Evolutionary conservation across 1,284 basidiomycete genomes (phyloP), one percentile per base, ranked within the genome.

Genomic region (Ceratobasidium theobromae): DNA sequence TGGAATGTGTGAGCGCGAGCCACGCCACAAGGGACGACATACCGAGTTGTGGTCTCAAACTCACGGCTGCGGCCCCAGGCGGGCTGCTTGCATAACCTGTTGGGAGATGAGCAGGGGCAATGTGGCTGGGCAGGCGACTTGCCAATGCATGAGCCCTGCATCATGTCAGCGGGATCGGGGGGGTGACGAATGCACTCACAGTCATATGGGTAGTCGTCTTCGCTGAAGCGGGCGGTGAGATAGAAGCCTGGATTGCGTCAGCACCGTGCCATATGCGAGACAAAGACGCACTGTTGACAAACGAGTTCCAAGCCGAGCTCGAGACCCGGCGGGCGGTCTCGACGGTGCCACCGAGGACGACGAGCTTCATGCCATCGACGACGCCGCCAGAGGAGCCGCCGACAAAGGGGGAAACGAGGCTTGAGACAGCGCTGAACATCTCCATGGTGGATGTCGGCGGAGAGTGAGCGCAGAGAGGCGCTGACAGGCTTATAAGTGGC

Each of bases 281-380:
- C n/a, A 11, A 35, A 21, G 46, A 80, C 88, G 80, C 75, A 89
- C 88, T 90, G 75, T 89, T 90, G 40, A 57, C 54, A 57, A 52
- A 90, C 86, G 76, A 90, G 88, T 72, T 88, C 89, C 89, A 91
- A 52, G 88, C 89, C 67, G 87, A 86, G 75, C 86, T 88, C 21
- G 88, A 88, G 51, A 90, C 84, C 71, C 89, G 80, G 71, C 65
- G 65, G 48, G 65, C 49, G 1, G 89, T 91, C 78, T 91, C 89
- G 68, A 91, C 89, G 3, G 89, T 91, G 68, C 89, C 89, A 69
- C 89, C 89, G 62, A 91, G 81, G 55, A 91, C 87, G 76, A 91
- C 89, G 73, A 91, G 87, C 78, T 91, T 91, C 80, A 91, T 85
- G 70, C 89, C 89, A 73, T 91, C 88, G 76, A 91, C 82, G 79